Base-by-base conservation (phyloP, 768 basidiomycete genomes). In the Suillus discolor region DNA sequence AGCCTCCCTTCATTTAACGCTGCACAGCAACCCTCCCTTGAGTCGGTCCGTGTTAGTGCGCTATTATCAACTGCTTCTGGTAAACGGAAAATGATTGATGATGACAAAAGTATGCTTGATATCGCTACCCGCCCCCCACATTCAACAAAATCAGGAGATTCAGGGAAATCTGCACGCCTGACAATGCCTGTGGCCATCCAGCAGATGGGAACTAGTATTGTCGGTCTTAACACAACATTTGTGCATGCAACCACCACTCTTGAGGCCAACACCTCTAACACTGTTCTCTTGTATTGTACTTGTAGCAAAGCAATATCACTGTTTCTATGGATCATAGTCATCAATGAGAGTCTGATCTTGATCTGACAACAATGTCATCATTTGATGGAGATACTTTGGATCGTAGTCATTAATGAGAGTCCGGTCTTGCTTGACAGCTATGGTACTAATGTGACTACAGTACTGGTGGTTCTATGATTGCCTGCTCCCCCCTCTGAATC, bases 391-490 rank as follows among this genome's bases (percentile, higher is more conserved):
- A 20, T 45, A n/a, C 20, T 45, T 45, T 45, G 85, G 74, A 57
- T 86, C 83, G 68, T 83, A 91, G 65, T 93, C 92, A 68, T 94
- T 90, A 6, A 93, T 74, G 23, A 93, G 76, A 0, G 84, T 74
- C 8, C 90, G 81, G 64, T 89, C 86, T 57, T 88, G 85, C 71
- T 92, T 16, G 15, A 44, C 2, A 6, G 18, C 42, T 44, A 44
- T 44, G 18, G 18, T 44, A 44, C 7, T 44, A 44, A 44, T 20
- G 18, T 3, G 7, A 44, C 18, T 44, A 44, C 18, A 44, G 18
- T 44, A 44, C 42, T 44, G 20, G 42, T 44, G 18, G 42, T 20
- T 44, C 42, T 44, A 44, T 44, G 42, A 44, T 44, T 44, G 42
- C 42, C 42, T 44, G 42, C 42, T 44, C 42, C 42, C 18, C 41